These are phyloP conservation scores for Colletotrichum brevisporum DNA, from an alignment of 2,329 filamentous ascomycete genomes.

Conservation along the genomic window DNA sequence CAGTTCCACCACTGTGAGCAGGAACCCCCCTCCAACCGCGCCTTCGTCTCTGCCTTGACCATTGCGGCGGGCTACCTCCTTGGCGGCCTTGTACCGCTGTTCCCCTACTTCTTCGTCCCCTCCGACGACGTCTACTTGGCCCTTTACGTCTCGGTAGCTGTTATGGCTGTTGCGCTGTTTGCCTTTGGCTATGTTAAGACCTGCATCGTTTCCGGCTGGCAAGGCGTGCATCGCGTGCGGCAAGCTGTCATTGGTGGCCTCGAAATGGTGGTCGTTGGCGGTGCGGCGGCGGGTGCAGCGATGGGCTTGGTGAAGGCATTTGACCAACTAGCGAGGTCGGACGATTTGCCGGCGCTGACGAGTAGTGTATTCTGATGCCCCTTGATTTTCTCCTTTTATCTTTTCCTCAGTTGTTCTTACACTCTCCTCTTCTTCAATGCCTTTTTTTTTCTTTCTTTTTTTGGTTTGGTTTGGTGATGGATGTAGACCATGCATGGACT, in stretches of 20 bases:
- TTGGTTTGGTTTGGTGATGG: too few species aligned
- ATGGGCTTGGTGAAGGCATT: slow-evolving; percentile 54
- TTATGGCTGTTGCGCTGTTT: slow-evolving; percentile 74
- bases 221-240: slow-evolving; percentile 37
- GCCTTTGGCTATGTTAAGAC: slow-evolving; percentile 78
- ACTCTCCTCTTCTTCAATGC: too few species aligned
- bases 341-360: slow-evolving; percentile 31
- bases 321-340: slow-evolving; percentile 36
- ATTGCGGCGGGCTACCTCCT: slow-evolving; percentile 79
- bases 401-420: neutral
- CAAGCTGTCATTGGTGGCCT: slow-evolving; percentile 49
- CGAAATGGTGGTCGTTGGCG: slow-evolving; percentile 58
- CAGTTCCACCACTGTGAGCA: slow-evolving; percentile 68
- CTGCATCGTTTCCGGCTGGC: slow-evolving; percentile 54
- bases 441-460: too few species aligned
- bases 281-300: slow-evolving; percentile 53
- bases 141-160: slow-evolving; percentile 70
- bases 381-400: neutral
- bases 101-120: slow-evolving; percentile 76
- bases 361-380: slow-evolving; percentile 25
- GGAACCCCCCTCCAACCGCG: slow-evolving; percentile 57
- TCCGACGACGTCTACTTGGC: slow-evolving; percentile 56
- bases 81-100: slow-evolving; percentile 78
- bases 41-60: slow-evolving; percentile 72
- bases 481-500: too few species aligned